phyloP scores from a whole-genome alignment of 352 stramenopile genomes.

The Globisporangium splendens region DNA sequence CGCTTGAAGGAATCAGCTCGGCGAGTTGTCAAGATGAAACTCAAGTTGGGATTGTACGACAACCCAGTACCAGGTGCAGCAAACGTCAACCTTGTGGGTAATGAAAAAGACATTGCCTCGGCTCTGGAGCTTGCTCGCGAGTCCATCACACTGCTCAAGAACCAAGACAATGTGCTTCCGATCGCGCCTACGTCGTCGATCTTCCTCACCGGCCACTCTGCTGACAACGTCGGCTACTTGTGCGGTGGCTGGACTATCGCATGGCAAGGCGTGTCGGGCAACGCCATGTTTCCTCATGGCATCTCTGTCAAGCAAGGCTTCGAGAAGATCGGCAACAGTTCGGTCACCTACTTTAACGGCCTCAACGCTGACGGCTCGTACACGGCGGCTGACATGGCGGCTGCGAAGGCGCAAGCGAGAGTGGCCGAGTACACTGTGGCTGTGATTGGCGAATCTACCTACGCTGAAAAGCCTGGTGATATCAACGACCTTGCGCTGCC shows the following conservation, averaged over 20 bases:
- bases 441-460: too few species aligned
- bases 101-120: conserved; percentile 40
- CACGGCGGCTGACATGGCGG: conserved; percentile 38
- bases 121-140: conserved; percentile 73
- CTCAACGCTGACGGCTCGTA: conserved; percentile 54
- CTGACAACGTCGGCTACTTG: conserved; percentile 64
- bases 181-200: conserved; percentile 26
- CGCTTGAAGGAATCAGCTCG: conserved; percentile 57
- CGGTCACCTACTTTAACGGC: conserved; percentile 47
- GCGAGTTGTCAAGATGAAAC: conserved; percentile 72
- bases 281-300: conserved; percentile 34
- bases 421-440: conserved; percentile 56
- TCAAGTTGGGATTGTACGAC: conserved; percentile 68
- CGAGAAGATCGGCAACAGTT: conserved; percentile 19
- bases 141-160: conserved; percentile 85
- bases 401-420: conserved; percentile 44
- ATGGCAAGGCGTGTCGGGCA: conserved; percentile 83
- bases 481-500: too few species aligned
- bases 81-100: conserved; percentile 42
- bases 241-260: conserved; percentile 82
- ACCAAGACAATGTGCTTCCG: conserved; percentile 56
- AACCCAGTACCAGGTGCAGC: conserved; percentile 45
- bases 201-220: conserved; percentile 62
- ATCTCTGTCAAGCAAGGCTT: conserved; percentile 58
- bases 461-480: too few species aligned